These are phyloP conservation scores for Eucalyptus grandis DNA, from an alignment of 345 rosid species.

Conservation along the genomic window DNA sequence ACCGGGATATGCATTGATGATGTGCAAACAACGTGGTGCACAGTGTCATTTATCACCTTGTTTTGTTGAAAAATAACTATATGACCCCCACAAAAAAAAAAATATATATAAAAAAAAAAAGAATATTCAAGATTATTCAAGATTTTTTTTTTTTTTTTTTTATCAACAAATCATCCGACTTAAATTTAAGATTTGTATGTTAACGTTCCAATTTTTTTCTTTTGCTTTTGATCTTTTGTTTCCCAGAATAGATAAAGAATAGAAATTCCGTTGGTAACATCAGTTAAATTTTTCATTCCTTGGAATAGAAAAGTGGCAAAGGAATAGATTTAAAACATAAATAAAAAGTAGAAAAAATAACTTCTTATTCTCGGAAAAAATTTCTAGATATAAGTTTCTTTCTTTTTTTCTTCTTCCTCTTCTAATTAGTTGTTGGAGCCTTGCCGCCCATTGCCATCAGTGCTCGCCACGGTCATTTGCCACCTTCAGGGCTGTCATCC, in stretches of 20 bases:
- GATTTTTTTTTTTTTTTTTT: neutral
- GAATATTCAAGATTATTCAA: neutral
- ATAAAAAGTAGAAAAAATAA: rapidly evolving
- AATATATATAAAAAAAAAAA: neutral
- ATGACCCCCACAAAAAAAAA: too few species aligned
- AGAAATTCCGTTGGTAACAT: rapidly evolving
- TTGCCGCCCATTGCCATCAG: rapidly evolving
- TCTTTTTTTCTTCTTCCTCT: too few species aligned
- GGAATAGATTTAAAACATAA: too few species aligned
- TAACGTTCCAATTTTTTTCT: too few species aligned
- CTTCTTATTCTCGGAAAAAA: rapidly evolving
- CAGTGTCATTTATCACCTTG: neutral
- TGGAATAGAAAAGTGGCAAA: rapidly evolving
- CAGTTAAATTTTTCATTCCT: too few species aligned
- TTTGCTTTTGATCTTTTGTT: too few species aligned
- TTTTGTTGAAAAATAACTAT: neutral
- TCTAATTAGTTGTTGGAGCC: rapidly evolving
- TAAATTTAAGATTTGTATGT: rapidly evolving
- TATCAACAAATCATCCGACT: neutral
- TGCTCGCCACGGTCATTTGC: rapidly evolving
- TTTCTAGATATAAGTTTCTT: too few species aligned
- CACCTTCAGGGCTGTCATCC: rapidly evolving
- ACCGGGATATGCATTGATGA: neutral
- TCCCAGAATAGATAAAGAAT: rapidly evolving
- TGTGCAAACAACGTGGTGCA: neutral